Evolutionary conservation across 2,329 filamentous ascomycete species (phyloP), one percentile per base, ranked within the genome.

Genomic region (Fusarium cyanostomum): DNA sequence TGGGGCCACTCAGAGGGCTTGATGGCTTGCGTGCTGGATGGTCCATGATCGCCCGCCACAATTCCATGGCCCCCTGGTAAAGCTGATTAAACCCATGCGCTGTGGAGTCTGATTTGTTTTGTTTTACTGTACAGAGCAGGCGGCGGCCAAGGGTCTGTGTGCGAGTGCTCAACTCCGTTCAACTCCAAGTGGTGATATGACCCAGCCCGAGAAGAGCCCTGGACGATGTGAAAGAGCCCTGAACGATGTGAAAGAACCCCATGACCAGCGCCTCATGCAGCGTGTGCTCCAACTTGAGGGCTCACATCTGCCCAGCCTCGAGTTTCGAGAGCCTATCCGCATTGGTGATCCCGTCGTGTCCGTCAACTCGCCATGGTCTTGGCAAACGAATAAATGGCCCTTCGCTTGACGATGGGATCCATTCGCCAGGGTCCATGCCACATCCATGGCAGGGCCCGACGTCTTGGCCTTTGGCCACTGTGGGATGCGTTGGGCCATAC

Each of bases 41-140:
- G 55, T 55, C 43, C 64, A 59, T 66, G 56, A 64, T 64, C 52
- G 52, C 48, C 62, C 58, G 59, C 67, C 64, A 69, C 64, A 70
- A 64, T 70, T 69, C 64, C 66, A 48, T 53, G 24, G 48, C 37
- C 62, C 58, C 61, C 49, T 63, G 48, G 38, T 31, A 35, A 41
- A 35, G 46, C 34, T 62, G 56, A 56, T 52, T 49, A 41, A 64
- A 51, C 37, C 60, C 61, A 57, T 64, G 56, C 21, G 28, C 60
- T 49, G 41, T 62, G 48, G 41, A 55, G 53, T 59, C 51, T 53
- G 38, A 43, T 56, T 50, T 64, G 52, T 37, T 46, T 42, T 37
- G 27, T 61, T 61, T 52, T 48, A 30, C 62, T 62, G 52, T 62
- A n/a, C n/a, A n/a, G n/a, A n/a, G n/a, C n/a, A 62, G 58, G 15